Conservation (phyloP, 225 moss, liverwort and hornwort species). For the Anthoceros angustus region DNA sequence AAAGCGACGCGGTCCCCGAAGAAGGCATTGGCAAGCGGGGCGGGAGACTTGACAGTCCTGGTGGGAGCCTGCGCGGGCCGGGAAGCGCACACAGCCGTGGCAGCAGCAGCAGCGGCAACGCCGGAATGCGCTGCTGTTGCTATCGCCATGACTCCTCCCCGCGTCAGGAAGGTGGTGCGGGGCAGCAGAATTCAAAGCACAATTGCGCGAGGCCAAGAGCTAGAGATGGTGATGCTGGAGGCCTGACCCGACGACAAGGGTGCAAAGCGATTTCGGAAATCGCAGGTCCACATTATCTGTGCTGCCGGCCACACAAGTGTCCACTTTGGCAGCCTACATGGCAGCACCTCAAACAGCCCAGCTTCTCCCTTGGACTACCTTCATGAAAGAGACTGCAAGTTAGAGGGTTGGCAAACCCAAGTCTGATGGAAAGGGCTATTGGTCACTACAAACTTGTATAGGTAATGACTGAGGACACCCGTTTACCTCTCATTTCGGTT, state of each 20-base stretch:
- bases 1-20: not conserved
- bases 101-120: not conserved
- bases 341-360: not conserved
- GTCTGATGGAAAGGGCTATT: too few relatives aligned
- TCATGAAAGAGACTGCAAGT: too few relatives aligned
- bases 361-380: too few relatives aligned
- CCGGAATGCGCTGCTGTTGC: not conserved
- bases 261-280: not conserved
- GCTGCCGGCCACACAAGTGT: not conserved
- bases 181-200: not conserved
- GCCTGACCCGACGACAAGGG: not conserved
- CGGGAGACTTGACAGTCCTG: not conserved
- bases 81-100: not conserved
- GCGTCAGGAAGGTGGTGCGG: not conserved
- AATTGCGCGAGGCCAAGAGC: not conserved
- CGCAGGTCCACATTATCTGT: not conserved
- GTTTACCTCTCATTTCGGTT: too few relatives aligned
- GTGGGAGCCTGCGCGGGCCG: slow-evolving; percentile 2
- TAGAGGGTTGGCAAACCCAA: too few relatives aligned
- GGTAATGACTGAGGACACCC: too few relatives aligned
- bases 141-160: not conserved
- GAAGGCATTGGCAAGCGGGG: not conserved
- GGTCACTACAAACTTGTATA: too few relatives aligned
- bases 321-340: slow-evolving; percentile 4
- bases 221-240: not conserved